Base-by-base conservation (phyloP, 495 filamentous ascomycete genomes). In the Podospora anserina region DNA sequence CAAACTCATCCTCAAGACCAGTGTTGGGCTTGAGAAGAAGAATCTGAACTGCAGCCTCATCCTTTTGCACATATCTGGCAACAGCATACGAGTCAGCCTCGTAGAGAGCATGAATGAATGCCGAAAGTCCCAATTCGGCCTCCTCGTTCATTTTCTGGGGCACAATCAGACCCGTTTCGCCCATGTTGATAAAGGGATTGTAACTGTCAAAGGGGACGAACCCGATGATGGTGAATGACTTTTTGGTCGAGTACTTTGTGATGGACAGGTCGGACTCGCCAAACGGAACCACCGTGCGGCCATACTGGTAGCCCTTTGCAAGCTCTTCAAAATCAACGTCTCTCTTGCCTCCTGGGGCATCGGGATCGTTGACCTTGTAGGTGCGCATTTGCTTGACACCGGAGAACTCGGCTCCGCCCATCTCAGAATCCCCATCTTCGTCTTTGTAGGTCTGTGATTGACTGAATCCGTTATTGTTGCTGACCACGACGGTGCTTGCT, bases 291-390 rank as follows among this genome's bases (percentile, higher is more conserved):
- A 92, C 92, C 0, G 94, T 97, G 54, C 92, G 86, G 64, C 96
- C 96, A 78, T 98, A 99, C 73, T 92, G 90, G 74, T 95, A 99
- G 0, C 96, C 96, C 74, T 92, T 96, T 44, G 91, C 93, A 49
- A 98, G 83, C 44, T 95, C 89, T 15, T 96, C 93, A 34, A 87
- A 87, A 9, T 89, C 87, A 34, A 99, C 89, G 63, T 97, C 93
- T 66, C 84, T 84, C 79, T 96, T 98, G 4, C 91, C 91, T 34
- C 92, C 92, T 2, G 89, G 86, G 15, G 86, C 88, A 49, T 83
- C 80, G 15, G 90, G 84, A 71, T 97, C 92, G 30, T 86, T 82
- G 68, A 98, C 85, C 72, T 91, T 88, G 77, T 98, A 99, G 0
- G 85, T 87, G 54, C 91, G 84, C n/a, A 88, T 80, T 59, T 85